Evolutionary conservation across 768 basidiomycete genomes (phyloP), one percentile per base, ranked within the genome.

Genomic region (Artomyces pyxidatus): DNA sequence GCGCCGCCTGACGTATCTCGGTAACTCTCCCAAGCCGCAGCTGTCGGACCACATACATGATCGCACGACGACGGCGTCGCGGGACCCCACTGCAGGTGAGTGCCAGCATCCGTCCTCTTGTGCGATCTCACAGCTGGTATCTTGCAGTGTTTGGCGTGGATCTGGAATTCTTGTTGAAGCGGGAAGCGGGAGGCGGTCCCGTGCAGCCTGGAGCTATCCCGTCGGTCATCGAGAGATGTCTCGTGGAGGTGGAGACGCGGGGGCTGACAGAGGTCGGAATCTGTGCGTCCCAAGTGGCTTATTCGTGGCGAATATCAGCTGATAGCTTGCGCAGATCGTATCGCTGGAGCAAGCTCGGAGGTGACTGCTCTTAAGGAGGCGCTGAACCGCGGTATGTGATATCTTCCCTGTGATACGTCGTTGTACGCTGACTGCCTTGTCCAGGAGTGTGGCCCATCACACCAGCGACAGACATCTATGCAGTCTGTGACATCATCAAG

Each of bases 261-360:
- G 89, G 89, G 11, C 66, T 92, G 55, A 78, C 69, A 16, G 89
- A 92, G 71, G 80, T 85, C 54, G 89, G 89, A 14, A 87, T 92
- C 23, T 92, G 88, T 88, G 64, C 58, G 84, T 72, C 21, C 19
- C 26, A 28, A 17, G 21, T 6, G 22, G 9, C 17, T 14, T 22
- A 37, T 16, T 29, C n/a, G 26, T 46, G 23, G 22, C 17, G 37
- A 46, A 6, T 23, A 21, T 41, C 27, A 25, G 16, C 42, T 23
- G 14, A 23, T 50, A 45, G 16, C 55, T 8, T 49, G 37, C 22
- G 32, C 52, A 90, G 88, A 91, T 67, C 88, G 89, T 44, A 81
- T 93, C 49, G 83, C 88, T 9, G 89, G 89, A 1, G 86, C 88
- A 6, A 71, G 72, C 11, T 77, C 74, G 0, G 82, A 84, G 52